Conservation (phyloP, 768 basidiomycete species). For the Nevesoporus exiguus region DNA sequence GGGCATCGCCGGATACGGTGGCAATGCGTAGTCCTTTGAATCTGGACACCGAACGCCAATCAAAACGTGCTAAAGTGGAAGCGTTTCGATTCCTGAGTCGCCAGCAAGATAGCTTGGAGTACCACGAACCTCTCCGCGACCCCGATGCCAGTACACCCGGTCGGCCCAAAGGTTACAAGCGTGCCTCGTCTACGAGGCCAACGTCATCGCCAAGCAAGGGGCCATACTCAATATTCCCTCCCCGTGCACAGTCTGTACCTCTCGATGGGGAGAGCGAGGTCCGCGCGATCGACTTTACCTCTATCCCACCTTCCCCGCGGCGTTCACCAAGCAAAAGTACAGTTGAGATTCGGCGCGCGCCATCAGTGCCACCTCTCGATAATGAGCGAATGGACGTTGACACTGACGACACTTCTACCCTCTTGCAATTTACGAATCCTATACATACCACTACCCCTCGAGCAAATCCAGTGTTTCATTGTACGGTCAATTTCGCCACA, state of each 20-base stretch:
- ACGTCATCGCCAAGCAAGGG: slow-evolving; percentile 14
- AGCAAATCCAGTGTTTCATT: slow-evolving; percentile 13
- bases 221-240: slow-evolving; percentile 10
- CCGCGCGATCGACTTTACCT: slow-evolving; percentile 20
- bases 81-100: slow-evolving; percentile 13
- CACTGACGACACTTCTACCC: slow-evolving; percentile 6
- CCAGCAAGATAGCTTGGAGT: slow-evolving; percentile 11
- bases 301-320: slow-evolving; percentile 24
- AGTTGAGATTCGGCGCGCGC: slow-evolving; percentile 27
- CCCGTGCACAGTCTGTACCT: slow-evolving; percentile 31
- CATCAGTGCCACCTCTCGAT: slow-evolving; percentile 20
- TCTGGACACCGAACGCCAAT: slow-evolving; percentile 13
- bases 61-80: slow-evolving; percentile 29
- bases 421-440: slow-evolving; percentile 24
- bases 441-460: slow-evolving; percentile 6
- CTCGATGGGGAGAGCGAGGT: slow-evolving; percentile 11
- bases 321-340: slow-evolving; percentile 22
- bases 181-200: slow-evolving; percentile 25
- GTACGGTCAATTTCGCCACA: slow-evolving; percentile 30
- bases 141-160: slow-evolving; percentile 5
- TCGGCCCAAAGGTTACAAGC: slow-evolving; percentile 5
- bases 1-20: slow-evolving; percentile 29
- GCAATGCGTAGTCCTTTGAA: slow-evolving; percentile 7
- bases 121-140: slow-evolving; percentile 23
- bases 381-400: slow-evolving; percentile 28